Evolutionary conservation across 345 rosid genomes (phyloP).

Genomic region (Psidium guajava): DNA sequence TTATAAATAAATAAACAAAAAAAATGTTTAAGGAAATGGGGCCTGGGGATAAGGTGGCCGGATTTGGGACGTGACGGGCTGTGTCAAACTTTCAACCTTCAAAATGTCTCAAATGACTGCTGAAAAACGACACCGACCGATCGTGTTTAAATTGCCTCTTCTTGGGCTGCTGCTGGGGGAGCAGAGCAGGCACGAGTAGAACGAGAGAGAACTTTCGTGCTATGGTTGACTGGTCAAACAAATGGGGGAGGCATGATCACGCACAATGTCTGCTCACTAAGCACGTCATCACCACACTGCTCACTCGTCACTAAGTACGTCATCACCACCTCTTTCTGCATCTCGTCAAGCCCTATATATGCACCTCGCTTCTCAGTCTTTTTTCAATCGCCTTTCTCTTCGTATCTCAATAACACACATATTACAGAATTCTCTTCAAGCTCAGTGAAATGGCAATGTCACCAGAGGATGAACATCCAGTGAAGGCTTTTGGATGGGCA

Average conservation of each 20-base stretch:
- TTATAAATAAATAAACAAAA: too few relatives aligned
- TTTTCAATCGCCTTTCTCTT: neutral
- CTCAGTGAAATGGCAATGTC: neutral
- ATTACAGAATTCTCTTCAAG: accelerated
- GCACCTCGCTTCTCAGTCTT: too few relatives aligned
- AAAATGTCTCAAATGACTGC: too few relatives aligned
- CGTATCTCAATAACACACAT: neutral
- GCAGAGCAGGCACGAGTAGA: neutral
- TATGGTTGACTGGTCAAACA: neutral
- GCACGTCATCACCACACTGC: neutral
- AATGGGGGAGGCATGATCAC: neutral
- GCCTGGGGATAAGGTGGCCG: too few relatives aligned
- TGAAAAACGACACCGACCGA: neutral
- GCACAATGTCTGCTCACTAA: neutral
- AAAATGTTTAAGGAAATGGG: too few relatives aligned
- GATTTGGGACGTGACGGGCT: neutral
- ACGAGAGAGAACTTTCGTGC: neutral
- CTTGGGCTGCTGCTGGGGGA: neutral
- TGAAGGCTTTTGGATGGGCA: constrained; percentile 9
- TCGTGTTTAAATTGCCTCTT: neutral
- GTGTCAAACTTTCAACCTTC: neutral
- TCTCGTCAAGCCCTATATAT: neutral
- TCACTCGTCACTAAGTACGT: neutral
- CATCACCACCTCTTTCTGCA: neutral
- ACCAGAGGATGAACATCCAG: constrained; percentile 1